Evolutionary conservation across 1,139 yeast genomes (phyloP).

Genomic region (Candida albicans): DNA sequence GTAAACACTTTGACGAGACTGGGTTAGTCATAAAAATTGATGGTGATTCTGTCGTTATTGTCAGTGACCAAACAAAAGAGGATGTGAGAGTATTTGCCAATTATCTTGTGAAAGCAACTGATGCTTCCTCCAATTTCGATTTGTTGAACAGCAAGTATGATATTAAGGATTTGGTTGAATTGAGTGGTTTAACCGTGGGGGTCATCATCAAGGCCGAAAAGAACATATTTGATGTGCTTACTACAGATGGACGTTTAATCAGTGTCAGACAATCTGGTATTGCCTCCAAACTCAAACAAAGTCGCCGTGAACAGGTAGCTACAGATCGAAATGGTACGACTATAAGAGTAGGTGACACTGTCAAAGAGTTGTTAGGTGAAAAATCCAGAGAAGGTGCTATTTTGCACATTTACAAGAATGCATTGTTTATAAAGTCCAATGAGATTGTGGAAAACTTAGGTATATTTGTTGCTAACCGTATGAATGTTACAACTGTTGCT

Average conservation of each 20-base stretch:
- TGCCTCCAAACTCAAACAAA: conserved; percentile 64
- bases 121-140: conserved; percentile 50
- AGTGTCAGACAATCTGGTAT: conserved; percentile 78
- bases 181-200: conserved; percentile 85
- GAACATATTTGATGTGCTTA: conserved; percentile 76
- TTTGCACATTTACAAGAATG: conserved; percentile 79
- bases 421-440: conserved; percentile 76
- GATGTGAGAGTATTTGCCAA: conserved; percentile 93
- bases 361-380: conserved; percentile 67
- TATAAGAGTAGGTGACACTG: conserved; percentile 86
- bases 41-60: conserved; percentile 83
- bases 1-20: conserved; percentile 89
- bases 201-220: conserved; percentile 89
- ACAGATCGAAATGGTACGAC: conserved; percentile 87
- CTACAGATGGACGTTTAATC: conserved; percentile 77
- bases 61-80: conserved; percentile 83
- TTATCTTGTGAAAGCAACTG: conserved; percentile 77
- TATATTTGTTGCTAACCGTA: conserved; percentile 77
- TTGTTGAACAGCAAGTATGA: conserved; percentile 67
- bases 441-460: conserved; percentile 85
- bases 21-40: conserved; percentile 86
- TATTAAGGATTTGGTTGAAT: conserved; percentile 84
- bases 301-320: conserved; percentile 73
- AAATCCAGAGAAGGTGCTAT: conserved; percentile 81
- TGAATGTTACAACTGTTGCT: conserved; percentile 78